phyloP scores from a whole-genome alignment of 805 yeast genomes.

The Saccharomyces cerevisiae region DNA sequence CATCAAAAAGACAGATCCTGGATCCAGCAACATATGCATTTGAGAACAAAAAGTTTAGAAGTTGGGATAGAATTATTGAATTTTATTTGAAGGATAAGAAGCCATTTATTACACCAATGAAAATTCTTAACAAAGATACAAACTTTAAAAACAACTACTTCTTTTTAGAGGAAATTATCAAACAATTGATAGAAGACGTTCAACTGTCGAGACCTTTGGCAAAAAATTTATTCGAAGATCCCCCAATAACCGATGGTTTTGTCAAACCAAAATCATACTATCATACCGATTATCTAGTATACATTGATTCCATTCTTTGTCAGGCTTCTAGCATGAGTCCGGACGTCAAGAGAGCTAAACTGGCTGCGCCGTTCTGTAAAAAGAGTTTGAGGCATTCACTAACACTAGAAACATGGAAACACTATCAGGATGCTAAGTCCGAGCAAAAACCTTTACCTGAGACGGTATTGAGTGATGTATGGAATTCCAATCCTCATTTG shows the following conservation, averaged over 20 bases:
- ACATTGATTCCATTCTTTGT: conserved; percentile 17
- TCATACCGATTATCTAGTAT: conserved; percentile 13
- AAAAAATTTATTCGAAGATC: conserved; percentile 7
- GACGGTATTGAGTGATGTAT: conserved; percentile 16
- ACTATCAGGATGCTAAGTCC: conserved; percentile 6
- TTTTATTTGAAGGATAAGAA: conserved; percentile 38
- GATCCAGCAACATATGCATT: conserved; percentile 35
- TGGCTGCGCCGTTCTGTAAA: conserved; percentile 15
- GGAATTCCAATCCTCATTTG: conserved; percentile 25
- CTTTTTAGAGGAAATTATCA: neutral
- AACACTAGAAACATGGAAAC: conserved; percentile 9
- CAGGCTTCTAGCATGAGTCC: conserved; percentile 12
- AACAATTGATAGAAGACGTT: neutral
- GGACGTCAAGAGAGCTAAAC: conserved; percentile 1
- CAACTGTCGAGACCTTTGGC: neutral
- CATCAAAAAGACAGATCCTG: conserved; percentile 35
- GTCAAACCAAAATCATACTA: neutral
- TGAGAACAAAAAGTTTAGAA: conserved; percentile 8
- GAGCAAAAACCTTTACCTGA: conserved; percentile 12
- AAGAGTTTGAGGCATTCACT: conserved; percentile 13
- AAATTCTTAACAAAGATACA: neutral
- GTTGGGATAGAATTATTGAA: conserved; percentile 32
- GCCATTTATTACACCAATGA: conserved; percentile 23
- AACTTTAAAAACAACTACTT: conserved; percentile 13
- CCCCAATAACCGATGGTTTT: neutral